Conservation (phyloP, 2,329 filamentous ascomycete genomes). For the Fusarium austroafricanum region DNA sequence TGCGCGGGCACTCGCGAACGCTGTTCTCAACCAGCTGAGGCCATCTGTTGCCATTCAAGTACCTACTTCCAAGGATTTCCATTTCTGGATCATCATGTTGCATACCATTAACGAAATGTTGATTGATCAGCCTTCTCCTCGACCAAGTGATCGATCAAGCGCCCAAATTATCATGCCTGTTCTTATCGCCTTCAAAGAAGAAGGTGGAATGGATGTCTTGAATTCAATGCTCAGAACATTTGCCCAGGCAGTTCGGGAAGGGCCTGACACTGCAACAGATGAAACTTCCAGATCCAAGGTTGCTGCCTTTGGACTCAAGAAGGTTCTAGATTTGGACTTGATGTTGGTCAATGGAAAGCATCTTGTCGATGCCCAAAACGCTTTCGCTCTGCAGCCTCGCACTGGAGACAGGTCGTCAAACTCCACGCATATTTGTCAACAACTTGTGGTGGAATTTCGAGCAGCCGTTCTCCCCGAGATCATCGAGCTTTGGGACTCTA, state of each 20-base stretch:
- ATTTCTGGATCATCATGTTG: slow-evolving; percentile 85
- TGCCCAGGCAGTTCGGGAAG: slow-evolving; percentile 48
- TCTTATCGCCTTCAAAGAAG: slow-evolving; percentile 86
- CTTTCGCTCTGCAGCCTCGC: slow-evolving; percentile 59
- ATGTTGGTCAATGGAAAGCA: slow-evolving; percentile 82
- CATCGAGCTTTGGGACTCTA: slow-evolving; percentile 84
- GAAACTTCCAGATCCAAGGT: slow-evolving; percentile 61
- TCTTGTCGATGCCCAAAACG: slow-evolving; percentile 78
- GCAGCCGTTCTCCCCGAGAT: slow-evolving; percentile 82
- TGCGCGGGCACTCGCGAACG: slow-evolving; percentile 75
- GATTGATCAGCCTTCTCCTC: slow-evolving; percentile 69
- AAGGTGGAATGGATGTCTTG: slow-evolving; percentile 78
- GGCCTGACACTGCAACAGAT: slow-evolving; percentile 56
- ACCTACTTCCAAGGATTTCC: slow-evolving; percentile 72
- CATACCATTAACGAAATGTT: slow-evolving; percentile 82
- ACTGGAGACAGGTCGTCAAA: slow-evolving; percentile 55
- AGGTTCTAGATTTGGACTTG: slow-evolving; percentile 85
- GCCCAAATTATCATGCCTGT: slow-evolving; percentile 77
- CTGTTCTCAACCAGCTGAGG: slow-evolving; percentile 75
- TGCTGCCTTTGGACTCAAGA: slow-evolving; percentile 74
- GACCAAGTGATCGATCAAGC: slow-evolving; percentile 61
- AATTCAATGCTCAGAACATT: slow-evolving; percentile 79
- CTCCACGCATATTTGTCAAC: slow-evolving; percentile 64
- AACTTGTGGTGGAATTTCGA: slow-evolving; percentile 88
- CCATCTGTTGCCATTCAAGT: slow-evolving; percentile 56